phyloP scores from a whole-genome alignment of 1,284 basidiomycete species.

The Phellinidium pouzarii region DNA sequence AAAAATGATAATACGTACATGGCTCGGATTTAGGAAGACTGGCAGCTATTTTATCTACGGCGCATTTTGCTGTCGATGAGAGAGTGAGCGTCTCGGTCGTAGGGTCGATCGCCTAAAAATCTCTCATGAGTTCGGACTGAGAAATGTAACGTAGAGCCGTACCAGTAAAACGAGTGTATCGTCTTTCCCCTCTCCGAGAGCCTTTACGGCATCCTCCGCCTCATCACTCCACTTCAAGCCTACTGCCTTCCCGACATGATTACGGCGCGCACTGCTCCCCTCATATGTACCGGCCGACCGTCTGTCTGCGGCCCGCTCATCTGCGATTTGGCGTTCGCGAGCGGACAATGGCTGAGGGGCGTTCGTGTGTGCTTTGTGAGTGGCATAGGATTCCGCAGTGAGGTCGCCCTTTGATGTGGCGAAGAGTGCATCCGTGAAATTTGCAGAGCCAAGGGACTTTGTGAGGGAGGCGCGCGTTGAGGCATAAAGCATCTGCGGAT shows the following conservation, averaged over 20 bases:
- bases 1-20: conserved; percentile 28
- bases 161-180: conserved; percentile 62
- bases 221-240: conserved; percentile 61
- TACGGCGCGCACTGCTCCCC: conserved; percentile 48
- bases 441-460: conserved; percentile 68
- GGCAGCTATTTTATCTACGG: conserved; percentile 38
- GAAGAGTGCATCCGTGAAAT: conserved; percentile 76
- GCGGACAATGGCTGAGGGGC: conserved; percentile 78
- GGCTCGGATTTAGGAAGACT: conserved; percentile 50
- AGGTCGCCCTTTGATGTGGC: conserved; percentile 71
- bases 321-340: conserved; percentile 74
- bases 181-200: conserved; percentile 43
- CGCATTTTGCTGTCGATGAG: conserved; percentile 32
- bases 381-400: conserved; percentile 61
- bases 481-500: conserved; percentile 83
- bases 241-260: conserved; percentile 49
- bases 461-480: conserved; percentile 70
- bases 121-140: conserved; percentile 1
- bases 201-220: conserved; percentile 55
- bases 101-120: conserved; percentile 53
- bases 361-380: conserved; percentile 63
- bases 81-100: conserved; percentile 50
- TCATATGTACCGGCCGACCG: conserved; percentile 45
- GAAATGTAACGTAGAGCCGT: conserved; percentile 24
- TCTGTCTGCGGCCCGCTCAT: conserved; percentile 67